Percentiles rank a stretch among this genome's conserved stretches.
These are phyloP conservation scores for Lactarius sanguifluus DNA, from an alignment of 768 basidiomycete species.

Conservation along the genomic window DNA sequence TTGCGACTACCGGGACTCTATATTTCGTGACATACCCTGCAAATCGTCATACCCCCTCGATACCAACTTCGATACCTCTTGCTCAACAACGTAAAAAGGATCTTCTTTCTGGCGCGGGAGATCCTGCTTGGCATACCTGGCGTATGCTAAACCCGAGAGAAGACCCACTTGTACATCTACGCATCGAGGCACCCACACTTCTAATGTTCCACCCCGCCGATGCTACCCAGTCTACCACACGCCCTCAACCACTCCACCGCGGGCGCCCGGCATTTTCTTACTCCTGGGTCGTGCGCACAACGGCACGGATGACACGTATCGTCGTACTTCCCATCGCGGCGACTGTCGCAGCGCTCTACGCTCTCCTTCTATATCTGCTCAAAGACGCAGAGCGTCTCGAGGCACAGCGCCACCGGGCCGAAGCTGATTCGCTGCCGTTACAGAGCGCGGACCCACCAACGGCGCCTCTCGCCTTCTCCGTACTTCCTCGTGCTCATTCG, in stretches of 20 bases:
- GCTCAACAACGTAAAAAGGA: constrained; percentile 26
- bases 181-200: constrained; percentile 77
- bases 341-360: constrained; percentile 73
- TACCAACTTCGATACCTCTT: constrained; percentile 21
- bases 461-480: constrained; percentile 54
- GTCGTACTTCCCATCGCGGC: constrained; percentile 80
- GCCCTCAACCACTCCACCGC: constrained; percentile 9
- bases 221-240: constrained; percentile 28
- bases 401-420: constrained; percentile 68
- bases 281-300: constrained; percentile 50
- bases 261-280: constrained; percentile 35
- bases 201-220: constrained; percentile 58
- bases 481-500: constrained; percentile 76
- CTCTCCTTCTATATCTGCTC: constrained; percentile 78
- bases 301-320: constrained; percentile 79
- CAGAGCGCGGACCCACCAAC: constrained; percentile 39
- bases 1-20: constrained; percentile 71
- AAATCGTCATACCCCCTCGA: constrained; percentile 30
- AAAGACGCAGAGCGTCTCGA: constrained; percentile 91
- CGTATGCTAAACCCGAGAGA: constrained; percentile 69
- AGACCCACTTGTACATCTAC: constrained; percentile 67
- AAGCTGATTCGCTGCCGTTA: constrained; percentile 40
- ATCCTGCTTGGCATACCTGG: constrained; percentile 73
- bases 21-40: constrained; percentile 68
- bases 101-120: constrained; percentile 23